phyloP scores from a whole-genome alignment of 108 stramenopile species.

The Seminavis robusta region DNA sequence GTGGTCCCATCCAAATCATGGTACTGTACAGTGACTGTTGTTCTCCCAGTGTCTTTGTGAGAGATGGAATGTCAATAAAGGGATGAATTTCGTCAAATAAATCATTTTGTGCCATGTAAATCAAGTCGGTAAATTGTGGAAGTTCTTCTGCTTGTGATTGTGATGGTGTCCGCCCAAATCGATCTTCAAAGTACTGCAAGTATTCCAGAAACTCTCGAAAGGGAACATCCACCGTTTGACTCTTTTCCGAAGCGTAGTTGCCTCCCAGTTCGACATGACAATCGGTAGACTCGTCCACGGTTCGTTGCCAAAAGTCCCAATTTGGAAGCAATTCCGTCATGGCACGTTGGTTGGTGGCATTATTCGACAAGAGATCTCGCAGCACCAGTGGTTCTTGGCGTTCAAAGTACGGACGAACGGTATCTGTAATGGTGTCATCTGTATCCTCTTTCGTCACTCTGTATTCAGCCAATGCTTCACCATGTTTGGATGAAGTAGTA shows the following conservation, averaged over 20 bases:
- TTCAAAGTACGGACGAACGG: too few species aligned
- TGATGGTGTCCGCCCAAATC: constrained; percentile 23
- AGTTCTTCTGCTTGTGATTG: background rate
- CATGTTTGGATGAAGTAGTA: too few species aligned
- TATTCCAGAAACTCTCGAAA: constrained; percentile 67
- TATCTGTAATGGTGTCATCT: too few species aligned
- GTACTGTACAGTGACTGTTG: constrained; percentile 60
- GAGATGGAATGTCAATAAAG: constrained; percentile 52
- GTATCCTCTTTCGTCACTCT: too few species aligned
- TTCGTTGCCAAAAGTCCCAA: too few species aligned
- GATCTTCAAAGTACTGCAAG: constrained; percentile 45
- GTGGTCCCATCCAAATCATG: constrained; percentile 81
- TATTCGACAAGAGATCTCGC: too few species aligned
- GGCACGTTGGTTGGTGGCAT: too few species aligned
- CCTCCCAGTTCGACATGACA: constrained; percentile 62
- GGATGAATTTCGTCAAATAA: too few species aligned
- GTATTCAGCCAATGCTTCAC: too few species aligned
- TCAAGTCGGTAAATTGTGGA: constrained; percentile 41
- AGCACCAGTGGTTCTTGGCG: too few species aligned
- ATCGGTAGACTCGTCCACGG: too few species aligned
- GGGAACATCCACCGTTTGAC: constrained; percentile 34
- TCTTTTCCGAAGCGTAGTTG: constrained; percentile 30
- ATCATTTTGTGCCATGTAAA: constrained; percentile 84
- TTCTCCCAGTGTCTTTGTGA: constrained; percentile 45
- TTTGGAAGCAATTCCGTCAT: too few species aligned